These are phyloP conservation scores for Blastomyces percursus DNA, from an alignment of 2,329 filamentous ascomycete species.

Conservation along the genomic window DNA sequence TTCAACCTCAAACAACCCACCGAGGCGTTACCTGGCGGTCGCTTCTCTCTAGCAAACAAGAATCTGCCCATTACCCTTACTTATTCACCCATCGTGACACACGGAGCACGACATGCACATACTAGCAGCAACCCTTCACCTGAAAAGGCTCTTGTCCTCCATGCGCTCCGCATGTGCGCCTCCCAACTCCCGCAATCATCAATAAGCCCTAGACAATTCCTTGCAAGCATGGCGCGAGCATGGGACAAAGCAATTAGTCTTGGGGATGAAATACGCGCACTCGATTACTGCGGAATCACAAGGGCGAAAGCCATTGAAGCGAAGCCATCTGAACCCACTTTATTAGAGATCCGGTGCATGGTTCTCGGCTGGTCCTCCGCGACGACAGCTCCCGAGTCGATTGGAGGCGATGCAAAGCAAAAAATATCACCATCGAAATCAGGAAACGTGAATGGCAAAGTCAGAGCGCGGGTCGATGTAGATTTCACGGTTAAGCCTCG, in stretches of 20 bases:
- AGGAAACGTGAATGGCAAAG: conserved; percentile 11
- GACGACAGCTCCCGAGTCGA: background rate
- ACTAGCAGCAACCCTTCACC: conserved; percentile 23
- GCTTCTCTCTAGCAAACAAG: conserved; percentile 16
- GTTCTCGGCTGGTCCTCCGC: conserved; percentile 21
- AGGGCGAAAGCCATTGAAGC: conserved; percentile 23
- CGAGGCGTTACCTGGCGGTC: background rate
- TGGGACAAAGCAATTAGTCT: conserved; percentile 33
- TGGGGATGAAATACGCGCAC: conserved; percentile 35
- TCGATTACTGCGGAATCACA: conserved; percentile 37
- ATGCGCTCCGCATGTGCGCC: conserved; percentile 31
- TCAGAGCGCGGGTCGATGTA: conserved; percentile 25
- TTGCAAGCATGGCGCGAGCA: conserved; percentile 33
- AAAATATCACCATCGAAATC: background rate
- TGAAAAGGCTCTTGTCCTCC: conserved; percentile 32
- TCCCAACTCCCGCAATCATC: conserved; percentile 27
- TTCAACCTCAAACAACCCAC: conserved; percentile 20
- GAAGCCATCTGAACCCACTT: conserved; percentile 11
- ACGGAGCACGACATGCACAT: background rate
- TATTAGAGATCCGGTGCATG: conserved; percentile 30
- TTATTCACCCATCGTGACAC: conserved; percentile 20
- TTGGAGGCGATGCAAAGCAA: conserved; percentile 2
- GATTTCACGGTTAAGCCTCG: conserved; percentile 30
- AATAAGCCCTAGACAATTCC: conserved; percentile 27
- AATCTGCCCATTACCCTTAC: conserved; percentile 25